Evolutionary conservation across 78 protist species (phyloP), one percentile per base, ranked within the genome.

Genomic region (Dictyostelium citrinum): DNA sequence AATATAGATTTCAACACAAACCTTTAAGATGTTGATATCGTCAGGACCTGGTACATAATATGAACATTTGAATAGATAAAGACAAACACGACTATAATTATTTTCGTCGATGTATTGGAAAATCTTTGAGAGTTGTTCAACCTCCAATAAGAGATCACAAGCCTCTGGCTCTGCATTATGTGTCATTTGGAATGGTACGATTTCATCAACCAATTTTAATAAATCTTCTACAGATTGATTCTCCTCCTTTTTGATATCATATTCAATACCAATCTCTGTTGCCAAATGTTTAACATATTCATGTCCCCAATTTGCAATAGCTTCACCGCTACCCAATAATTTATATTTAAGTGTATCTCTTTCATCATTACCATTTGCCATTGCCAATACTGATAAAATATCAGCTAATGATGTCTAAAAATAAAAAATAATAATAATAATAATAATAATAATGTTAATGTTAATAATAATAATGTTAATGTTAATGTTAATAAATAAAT

Each of bases 151-250:
- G 14, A 99, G 95, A 49, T 99, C 99, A 55, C 99, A 98, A 6
- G 99, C 99, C 2, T 98, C 99, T 29, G 98, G 96, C 85, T 98
- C 99, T 9, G 97, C 97, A 67, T 98, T 97, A 93, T 99, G 99
- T 35, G 49, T 16, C 97, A 99, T 83, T 83, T 93, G 58, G 96
- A 90, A 98, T 5, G 98, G 99, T 10, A 98, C 93, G 41, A 99
- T 96, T 46, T 95, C 96, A 49, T 95, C 91, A 39, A 96, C 97
- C 5, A 97, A 39, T 35, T 27, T 31, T 24, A 77, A 31, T 20
- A 94, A 78, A 45, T 94, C 96, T 16, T 91, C 95, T 51, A 67
- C 78, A 20, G 78, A 79, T 33, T 64, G 75, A 17, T 31, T 75
- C 51, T 68, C 90, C 6, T 84, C 95, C 14, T 67, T n/a, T 22